Evolutionary conservation across 768 basidiomycete genomes (phyloP), one percentile per base, ranked within the genome.

Genomic region (Mycena rosella): DNA sequence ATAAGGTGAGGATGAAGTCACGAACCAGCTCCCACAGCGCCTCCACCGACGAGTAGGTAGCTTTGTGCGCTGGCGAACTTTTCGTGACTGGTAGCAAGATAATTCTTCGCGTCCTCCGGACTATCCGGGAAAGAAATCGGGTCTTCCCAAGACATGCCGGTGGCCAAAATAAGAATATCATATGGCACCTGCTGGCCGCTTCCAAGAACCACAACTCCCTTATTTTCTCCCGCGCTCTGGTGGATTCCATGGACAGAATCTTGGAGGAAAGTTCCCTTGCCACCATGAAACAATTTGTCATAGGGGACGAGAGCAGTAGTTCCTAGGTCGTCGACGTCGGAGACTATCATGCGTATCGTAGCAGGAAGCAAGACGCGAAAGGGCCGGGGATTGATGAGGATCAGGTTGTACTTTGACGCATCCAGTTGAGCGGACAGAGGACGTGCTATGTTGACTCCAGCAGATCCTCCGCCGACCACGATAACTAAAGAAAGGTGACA

Each of bases 381-480:
- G 2, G 88, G 80, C 1, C 84, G 84, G 0, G 85, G 74, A 48
- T 82, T 85, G 67, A 93, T 78, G 68, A 93, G 83, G 63, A 88
- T 77, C 63, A 93, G 73, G 65, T 83, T 82, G 76, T 86, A 83
- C 40, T 81, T 81, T 11, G 78, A 73, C 0, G 83, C 62, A 74
- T 88, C 81, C 67, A 92, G 83, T 18, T 63, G 30, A 14, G 80
- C 74, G 4, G 88, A 85, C 63, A 92, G 87, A 2, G 74, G 74
- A 29, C 83, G 82, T 2, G 83, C 84, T 55, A 85, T 68, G 13
- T 79, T 69, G 30, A 79, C 76, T 15, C 91, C 90, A 1, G 82
- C 84, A n/a, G 77, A 79, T 55, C 88, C 91, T 30, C 87, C 91
- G 47, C 89, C 88, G 56, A 90, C 78, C 68, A 91, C 78, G 34